Percentiles rank a stretch among this genome's conserved stretches.
Evolutionary conservation across 805 yeast species (phyloP).

Genomic region (Pichia exigua): DNA sequence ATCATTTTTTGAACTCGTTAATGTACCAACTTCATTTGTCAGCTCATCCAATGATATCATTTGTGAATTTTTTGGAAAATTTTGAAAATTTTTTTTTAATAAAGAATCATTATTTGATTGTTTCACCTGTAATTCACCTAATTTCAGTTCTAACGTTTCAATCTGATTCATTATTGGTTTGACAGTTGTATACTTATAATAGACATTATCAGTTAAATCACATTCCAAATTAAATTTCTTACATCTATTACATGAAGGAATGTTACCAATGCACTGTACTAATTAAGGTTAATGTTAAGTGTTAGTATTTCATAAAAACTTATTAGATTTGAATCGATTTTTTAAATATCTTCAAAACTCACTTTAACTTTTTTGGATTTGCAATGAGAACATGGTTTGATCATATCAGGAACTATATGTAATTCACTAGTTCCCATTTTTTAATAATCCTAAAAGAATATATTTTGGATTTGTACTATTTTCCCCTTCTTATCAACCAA

Average conservation of each 20-base stretch:
- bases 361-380: constrained; percentile 20
- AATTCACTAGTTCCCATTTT: not conserved
- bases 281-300: not conserved
- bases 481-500: no score
- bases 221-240: constrained; percentile 14
- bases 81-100: not conserved
- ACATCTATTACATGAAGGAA: constrained; percentile 19
- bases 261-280: constrained; percentile 17
- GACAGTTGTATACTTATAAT: constrained; percentile 18
- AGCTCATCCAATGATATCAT: constrained; percentile 14
- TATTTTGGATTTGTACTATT: no score
- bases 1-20: constrained; percentile 13
- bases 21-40: constrained; percentile 21
- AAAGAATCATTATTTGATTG: not conserved
- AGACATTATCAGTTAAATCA: constrained; percentile 15
- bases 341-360: constrained; percentile 3
- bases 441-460: not conserved
- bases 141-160: constrained; percentile 10
- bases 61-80: not conserved
- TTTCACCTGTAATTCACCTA: not conserved
- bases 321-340: not conserved
- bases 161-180: constrained; percentile 11
- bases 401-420: constrained; percentile 11
- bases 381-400: constrained; percentile 18
- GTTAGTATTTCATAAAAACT: not conserved